A percentile compares a stretch with the other conserved stretches of the same genome.
Conservation (phyloP, 2,329 filamentous ascomycete genomes). For the Uncinocarpus reesii region DNA sequence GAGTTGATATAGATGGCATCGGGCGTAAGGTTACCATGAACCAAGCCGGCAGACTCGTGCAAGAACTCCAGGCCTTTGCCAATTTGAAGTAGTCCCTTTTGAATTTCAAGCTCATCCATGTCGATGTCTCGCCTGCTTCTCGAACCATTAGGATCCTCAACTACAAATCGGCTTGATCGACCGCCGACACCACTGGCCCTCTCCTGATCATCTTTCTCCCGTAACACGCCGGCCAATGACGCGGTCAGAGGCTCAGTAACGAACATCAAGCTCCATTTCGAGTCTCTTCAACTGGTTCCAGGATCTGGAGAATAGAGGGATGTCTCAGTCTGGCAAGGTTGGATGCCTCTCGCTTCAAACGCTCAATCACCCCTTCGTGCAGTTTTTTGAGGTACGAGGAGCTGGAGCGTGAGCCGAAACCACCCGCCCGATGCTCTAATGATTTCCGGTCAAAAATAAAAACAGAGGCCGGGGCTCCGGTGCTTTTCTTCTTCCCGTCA, state of each 20-base stretch:
- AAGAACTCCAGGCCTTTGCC: conserved; percentile 91
- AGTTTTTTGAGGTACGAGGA: conserved; percentile 64
- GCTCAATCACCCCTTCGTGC: conserved; percentile 81
- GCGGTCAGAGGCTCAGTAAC: conserved; percentile 85
- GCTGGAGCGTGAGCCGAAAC: conserved; percentile 51
- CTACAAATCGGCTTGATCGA: conserved; percentile 66
- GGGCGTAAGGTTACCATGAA: conserved; percentile 89
- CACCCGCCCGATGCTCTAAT: conserved; percentile 58
- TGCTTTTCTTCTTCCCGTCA: conserved; percentile 94
- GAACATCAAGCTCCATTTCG: conserved; percentile 88
- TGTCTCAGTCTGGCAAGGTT: conserved; percentile 80
- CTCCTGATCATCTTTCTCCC: conserved; percentile 85
- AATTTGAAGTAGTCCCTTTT: conserved; percentile 87
- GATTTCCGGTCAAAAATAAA: conserved; percentile 91
- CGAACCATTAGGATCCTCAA: conserved; percentile 66
- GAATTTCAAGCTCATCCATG: conserved; percentile 93
- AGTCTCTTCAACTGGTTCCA: conserved; percentile 92
- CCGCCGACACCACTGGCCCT: conserved; percentile 56
- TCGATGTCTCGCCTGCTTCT: conserved; percentile 70
- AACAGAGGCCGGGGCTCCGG: conserved; percentile 75
- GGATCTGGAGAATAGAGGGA: conserved; percentile 81
- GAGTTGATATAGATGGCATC: conserved; percentile 89
- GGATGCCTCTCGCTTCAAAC: conserved; percentile 82
- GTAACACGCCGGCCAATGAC: conserved; percentile 69
- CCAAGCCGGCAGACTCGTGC: conserved; percentile 85